Conservation (phyloP, 495 filamentous ascomycete species). For the Bathelium albidoporum region DNA sequence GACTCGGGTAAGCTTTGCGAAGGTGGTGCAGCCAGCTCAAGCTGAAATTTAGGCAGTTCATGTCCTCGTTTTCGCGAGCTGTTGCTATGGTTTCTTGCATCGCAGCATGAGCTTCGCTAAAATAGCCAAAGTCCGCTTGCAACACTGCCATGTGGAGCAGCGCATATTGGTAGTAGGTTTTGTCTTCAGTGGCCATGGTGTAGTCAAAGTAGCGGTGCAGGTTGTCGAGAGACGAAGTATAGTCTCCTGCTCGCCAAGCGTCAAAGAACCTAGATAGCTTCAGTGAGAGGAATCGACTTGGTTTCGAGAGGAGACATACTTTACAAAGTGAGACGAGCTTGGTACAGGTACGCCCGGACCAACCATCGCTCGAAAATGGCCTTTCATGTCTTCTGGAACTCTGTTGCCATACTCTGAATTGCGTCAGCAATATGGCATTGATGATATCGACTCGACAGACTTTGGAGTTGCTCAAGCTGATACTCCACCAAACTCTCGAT, state of each 20-base stretch:
- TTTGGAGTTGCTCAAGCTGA: constrained; percentile 77
- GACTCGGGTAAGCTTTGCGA: constrained; percentile 67
- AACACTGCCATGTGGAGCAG: constrained; percentile 88
- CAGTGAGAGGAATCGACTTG: constrained; percentile 7
- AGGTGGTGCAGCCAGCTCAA: constrained; percentile 98
- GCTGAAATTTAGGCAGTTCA: constrained; percentile 86
- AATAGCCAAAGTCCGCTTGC: constrained; percentile 91
- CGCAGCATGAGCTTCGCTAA: constrained; percentile 78
- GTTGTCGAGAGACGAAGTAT: constrained; percentile 76
- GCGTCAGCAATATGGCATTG: background rate
- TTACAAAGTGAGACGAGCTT: constrained; percentile 66
- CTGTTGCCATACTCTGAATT: constrained; percentile 51
- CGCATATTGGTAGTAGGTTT: constrained; percentile 90
- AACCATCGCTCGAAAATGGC: constrained; percentile 56
- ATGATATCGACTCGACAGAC: constrained; percentile 35
- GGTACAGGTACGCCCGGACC: constrained; percentile 55
- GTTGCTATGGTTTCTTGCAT: constrained; percentile 90
- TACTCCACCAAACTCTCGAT: constrained; percentile 76
- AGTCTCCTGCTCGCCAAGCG: constrained; percentile 84
- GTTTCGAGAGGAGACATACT: constrained; percentile 34
- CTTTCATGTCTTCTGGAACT: constrained; percentile 57
- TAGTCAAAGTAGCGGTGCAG: constrained; percentile 96
- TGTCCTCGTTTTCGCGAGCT: constrained; percentile 84
- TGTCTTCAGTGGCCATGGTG: constrained; percentile 78
- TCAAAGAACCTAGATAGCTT: constrained; percentile 53